Evolutionary conservation across 2,329 filamentous ascomycete species (phyloP), one percentile per base, ranked within the genome.

Genomic region (Apiospora saccharicola): DNA sequence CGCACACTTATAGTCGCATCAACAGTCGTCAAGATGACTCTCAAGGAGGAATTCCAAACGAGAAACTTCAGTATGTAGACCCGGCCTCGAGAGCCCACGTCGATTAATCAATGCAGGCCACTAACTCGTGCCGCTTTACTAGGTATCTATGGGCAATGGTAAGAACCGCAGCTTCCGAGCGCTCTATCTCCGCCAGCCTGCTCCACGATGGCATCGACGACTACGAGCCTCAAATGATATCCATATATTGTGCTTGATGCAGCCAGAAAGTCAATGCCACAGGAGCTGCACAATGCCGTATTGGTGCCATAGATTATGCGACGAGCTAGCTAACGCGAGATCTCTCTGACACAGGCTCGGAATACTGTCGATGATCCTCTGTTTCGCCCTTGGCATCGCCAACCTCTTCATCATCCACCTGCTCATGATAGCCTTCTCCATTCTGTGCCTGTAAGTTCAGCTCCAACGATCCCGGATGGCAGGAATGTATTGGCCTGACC

Each of bases 121-220:
- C 83, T 87, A 78, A 86, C 78, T 49, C n/a, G n/a, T 46, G 71
- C 61, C 67, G 69, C 73, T 72, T 44, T 34, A 72, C 72, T 77
- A 93, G 91, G 91, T 83, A 93, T 93, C 83, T 93, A 93, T 79
- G 91, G 90, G 82, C 91, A 93, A 91, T 93, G 91, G 91, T 93
- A 87, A 87, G 90, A 80, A 73, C 72, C 43, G 68, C 69, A 71
- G 71, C 69, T 67, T 69, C 46, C 72, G 34, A n/a, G 43, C 64
- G 43, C 44, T 49, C n/a, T 4, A 57, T 49, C 47, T 68, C 43
- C 67, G 37, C 44, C 10, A 41, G 3, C 8, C 19, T 37, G 44
- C 6, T 69, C 7, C 34, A 37, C 10, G 34, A 34, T 41, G 67
- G 44, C 67, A 22, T 49, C 44, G 44, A 19, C 30, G 26, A 67